Evolutionary conservation across 768 basidiomycete genomes (phyloP), one percentile per base, ranked within the genome.

Genomic region (Glaciozyma antarctica): DNA sequence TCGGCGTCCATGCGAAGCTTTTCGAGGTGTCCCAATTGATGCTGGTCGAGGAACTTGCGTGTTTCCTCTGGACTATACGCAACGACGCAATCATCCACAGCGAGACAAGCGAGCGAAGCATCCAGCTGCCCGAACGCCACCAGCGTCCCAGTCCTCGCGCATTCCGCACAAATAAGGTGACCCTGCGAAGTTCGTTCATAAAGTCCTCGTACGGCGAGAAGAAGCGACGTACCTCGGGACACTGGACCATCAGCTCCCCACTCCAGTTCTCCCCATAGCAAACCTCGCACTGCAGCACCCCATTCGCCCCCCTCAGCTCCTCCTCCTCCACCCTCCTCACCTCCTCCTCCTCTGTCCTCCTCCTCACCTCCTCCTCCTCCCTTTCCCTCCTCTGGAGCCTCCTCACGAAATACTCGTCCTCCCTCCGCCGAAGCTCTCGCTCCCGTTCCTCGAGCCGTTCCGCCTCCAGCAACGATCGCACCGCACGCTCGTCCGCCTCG

Each of bases 1-100:
- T 62, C 54, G 43, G 10, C 38, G 15, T 56, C 45, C 54, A 45
- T 38, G 45, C 61, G 34, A 9, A 62, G 10, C 61, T 56, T 62
- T 17, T 48, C 54, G 5, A 62, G 17, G 30, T 3, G 30, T 1
- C 2, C 32, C 32, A 51, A 24, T 24, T 51, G 49, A 1, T 7
- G 49, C 7, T n/a, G 7, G 22, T 51, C 49, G 49, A 51, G 49
- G 49, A 51, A 51, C 49, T 51, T 51, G 22, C n/a, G 7, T 8
- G n/a, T 12, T 24, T 51, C 49, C 13, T 51, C n/a, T 13, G 49
- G 4, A 10, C 24, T 26, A 24, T 51, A 51, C 1, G 21, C 26
- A 24, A 9, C 49, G 7, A 24, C 49, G n/a, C 49, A 51, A 24
- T n/a, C 26, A 8, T 24, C 24, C 13, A 26, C 49, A 2, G 26